Evolutionary conservation across 2,329 filamentous ascomycete genomes (phyloP).

Genomic region (Aspergillus pseudotamarii): DNA sequence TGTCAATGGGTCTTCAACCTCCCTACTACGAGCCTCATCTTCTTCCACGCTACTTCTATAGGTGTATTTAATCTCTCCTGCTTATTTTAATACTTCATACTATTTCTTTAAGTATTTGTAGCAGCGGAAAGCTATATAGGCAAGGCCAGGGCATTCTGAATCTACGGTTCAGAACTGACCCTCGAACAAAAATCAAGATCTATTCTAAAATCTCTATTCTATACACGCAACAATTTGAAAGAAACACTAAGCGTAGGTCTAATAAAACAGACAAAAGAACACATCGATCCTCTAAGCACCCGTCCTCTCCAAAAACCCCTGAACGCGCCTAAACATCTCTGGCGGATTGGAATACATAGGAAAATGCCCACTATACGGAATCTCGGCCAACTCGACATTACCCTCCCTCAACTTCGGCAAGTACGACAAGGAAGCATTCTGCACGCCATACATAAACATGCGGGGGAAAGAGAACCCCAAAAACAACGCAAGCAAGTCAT

Average conservation of each 20-base stretch:
- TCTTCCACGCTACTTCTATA: too few species aligned
- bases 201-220: neutral
- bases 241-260: too few species aligned
- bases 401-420: conserved; percentile 17
- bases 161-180: too few species aligned
- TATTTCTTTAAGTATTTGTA: too few species aligned
- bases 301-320: conserved; percentile 15
- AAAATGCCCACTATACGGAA: conserved; percentile 26
- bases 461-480: conserved; percentile 16
- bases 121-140: too few species aligned
- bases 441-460: conserved; percentile 30
- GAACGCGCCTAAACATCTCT: conserved; percentile 28
- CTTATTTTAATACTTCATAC: too few species aligned
- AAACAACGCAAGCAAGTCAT: conserved; percentile 23
- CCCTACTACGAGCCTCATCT: too few species aligned
- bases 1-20: too few species aligned
- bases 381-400: conserved; percentile 26
- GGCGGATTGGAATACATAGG: conserved; percentile 33
- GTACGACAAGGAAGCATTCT: conserved; percentile 25
- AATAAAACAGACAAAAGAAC: neutral
- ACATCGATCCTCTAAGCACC: neutral
- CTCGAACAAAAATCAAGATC: too few species aligned
- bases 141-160: too few species aligned
- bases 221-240: neutral
- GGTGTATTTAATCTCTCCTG: too few species aligned